Evolutionary conservation across 192 early-diverging fungal genomes (phyloP), one percentile per base, ranked within the genome.

Genomic region (Rhizoclosmatium sp.): DNA sequence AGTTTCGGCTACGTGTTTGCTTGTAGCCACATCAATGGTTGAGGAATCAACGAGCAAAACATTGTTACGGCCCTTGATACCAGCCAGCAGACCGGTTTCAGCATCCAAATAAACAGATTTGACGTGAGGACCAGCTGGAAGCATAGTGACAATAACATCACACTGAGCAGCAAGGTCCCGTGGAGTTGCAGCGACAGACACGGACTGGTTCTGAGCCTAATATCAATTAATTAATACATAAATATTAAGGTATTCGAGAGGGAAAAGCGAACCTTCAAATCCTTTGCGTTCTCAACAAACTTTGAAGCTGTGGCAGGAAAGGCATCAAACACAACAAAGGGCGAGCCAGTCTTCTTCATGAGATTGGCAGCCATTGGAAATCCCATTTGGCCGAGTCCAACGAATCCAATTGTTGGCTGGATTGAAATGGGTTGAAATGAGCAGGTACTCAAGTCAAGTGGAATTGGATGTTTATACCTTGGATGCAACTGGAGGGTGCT

Each of bases 331-430:
- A 98, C 84, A 65, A 94, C 79, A 46, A 97, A 90, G 9, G 78
- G 68, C 21, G 71, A 46, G 14, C 58, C 56, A 4, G 85, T 83
- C 76, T 92, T 91, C 14, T 82, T 65, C 71, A 86, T 86, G 19
- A 98, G 85, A 83, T 99, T 97, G 67, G 83, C 86, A 71, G 97
- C 96, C 97, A 99, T 99, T 69, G 92, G 92, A 76, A 88, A 94
- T 39, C 97, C 95, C 93, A 86, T 86, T 69, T 84, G 80, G 39
- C 97, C 97, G 19, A 99, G 88, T 2, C 97, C 97, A 66, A 99
- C 93, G 75, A 96, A 95, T 5, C 95, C 95, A 80, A 95, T 89
- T 54, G 51, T 31, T 9, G 78, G 78, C 61, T 80, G 31, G 7
- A 31, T 31, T 31, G 31, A 31, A 31, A 31, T 31, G 31, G 31